Evolutionary conservation across 2,329 filamentous ascomycete genomes (phyloP).

Genomic region (Aureobasidium mangrovei): DNA sequence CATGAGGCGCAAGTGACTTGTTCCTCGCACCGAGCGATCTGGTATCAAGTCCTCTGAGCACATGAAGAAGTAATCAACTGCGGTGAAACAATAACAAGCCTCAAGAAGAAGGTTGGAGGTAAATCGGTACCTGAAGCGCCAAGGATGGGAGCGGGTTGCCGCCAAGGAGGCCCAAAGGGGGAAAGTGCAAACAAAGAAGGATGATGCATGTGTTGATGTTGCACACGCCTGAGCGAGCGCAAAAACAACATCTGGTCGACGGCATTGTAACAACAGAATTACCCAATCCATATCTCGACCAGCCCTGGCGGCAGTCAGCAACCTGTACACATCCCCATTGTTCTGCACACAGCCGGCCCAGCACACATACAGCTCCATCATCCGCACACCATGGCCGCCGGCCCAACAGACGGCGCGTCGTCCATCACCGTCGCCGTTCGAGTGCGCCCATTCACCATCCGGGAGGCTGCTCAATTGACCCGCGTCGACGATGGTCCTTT

Average conservation of each 20-base stretch:
- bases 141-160: not conserved
- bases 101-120: not conserved
- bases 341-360: not conserved
- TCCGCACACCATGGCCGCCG: constrained; percentile 17
- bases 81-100: not conserved
- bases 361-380: not conserved
- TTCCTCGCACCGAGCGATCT: no score
- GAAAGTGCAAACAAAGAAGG: constrained; percentile 5
- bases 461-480: constrained; percentile 86
- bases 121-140: not conserved
- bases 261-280: not conserved
- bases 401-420: constrained; percentile 35
- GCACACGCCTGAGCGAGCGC: not conserved
- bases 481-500: constrained; percentile 74
- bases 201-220: not conserved
- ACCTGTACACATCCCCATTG: not conserved
- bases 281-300: constrained; percentile 3
- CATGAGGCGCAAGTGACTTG: no score
- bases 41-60: no score
- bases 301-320: constrained; percentile 9
- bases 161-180: not conserved
- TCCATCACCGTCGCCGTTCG: constrained; percentile 48
- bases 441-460: constrained; percentile 64
- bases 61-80: no score
- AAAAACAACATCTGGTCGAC: not conserved